Conservation (phyloP, 2,329 filamentous ascomycete species). For the Ascocoryne sarcoides region DNA sequence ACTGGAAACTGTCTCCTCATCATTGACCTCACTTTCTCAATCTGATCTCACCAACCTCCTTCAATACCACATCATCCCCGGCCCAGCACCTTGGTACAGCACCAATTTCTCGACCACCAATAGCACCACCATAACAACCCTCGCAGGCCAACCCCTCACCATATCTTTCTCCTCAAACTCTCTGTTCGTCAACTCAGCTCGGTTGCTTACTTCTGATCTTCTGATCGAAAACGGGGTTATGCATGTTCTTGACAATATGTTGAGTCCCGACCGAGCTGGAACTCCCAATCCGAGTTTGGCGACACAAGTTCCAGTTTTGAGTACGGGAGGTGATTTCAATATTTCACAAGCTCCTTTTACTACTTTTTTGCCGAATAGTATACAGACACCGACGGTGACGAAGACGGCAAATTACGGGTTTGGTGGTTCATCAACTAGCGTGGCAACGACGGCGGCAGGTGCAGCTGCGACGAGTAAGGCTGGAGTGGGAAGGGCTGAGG, state of each 20-base stretch:
- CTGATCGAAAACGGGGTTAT: constrained; percentile 28
- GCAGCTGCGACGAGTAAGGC: background rate
- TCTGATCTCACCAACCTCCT: constrained; percentile 20
- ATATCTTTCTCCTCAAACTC: constrained; percentile 27
- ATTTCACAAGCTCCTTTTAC: constrained; percentile 5
- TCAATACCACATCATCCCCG: constrained; percentile 27
- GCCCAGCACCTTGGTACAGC: constrained; percentile 16
- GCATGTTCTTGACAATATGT: constrained; percentile 32
- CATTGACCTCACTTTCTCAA: constrained; percentile 13
- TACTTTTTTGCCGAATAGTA: constrained; percentile 5
- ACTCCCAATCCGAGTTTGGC: constrained; percentile 31
- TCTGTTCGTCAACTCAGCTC: constrained; percentile 32
- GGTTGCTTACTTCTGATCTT: constrained; percentile 29
- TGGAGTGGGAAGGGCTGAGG: background rate
- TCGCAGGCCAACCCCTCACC: constrained; percentile 22
- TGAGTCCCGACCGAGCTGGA: constrained; percentile 34
- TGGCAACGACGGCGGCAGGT: background rate
- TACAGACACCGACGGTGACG: constrained; percentile 3
- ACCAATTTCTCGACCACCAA: constrained; percentile 19
- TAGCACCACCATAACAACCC: constrained; percentile 17
- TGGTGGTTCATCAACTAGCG: background rate
- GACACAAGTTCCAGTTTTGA: constrained; percentile 30
- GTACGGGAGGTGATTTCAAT: constrained; percentile 3
- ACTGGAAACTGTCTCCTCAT: constrained; percentile 23
- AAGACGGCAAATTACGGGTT: background rate